Evolutionary conservation across 2,329 filamentous ascomycete genomes (phyloP).

Genomic region (Colletotrichum tofieldiae): DNA sequence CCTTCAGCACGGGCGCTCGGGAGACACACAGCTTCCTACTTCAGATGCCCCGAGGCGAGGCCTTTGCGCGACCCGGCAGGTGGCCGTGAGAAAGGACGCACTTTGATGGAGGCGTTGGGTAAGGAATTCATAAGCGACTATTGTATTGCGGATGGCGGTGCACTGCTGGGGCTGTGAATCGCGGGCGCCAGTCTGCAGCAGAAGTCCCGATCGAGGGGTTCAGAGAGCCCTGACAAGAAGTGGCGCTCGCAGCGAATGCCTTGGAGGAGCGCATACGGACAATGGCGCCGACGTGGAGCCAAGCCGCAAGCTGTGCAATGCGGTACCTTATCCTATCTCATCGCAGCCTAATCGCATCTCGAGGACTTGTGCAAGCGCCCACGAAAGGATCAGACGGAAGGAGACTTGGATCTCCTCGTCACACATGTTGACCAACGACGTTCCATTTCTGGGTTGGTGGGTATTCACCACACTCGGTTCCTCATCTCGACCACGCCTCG

Average conservation of each 20-base stretch:
- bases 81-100: not conserved
- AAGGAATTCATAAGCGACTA: conserved; percentile 8
- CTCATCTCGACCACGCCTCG: too few species aligned
- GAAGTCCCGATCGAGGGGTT: not conserved
- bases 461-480: not conserved
- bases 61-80: not conserved
- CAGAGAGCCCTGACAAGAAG: not conserved
- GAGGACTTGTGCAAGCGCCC: not conserved
- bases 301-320: not conserved
- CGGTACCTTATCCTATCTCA: not conserved
- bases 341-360: not conserved
- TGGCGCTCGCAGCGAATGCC: not conserved
- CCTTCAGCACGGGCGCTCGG: not conserved
- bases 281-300: not conserved
- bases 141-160: not conserved
- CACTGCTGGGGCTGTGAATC: conserved; percentile 26
- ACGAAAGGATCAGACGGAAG: not conserved
- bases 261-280: not conserved
- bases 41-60: not conserved
- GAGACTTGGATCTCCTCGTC: not conserved
- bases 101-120: not conserved
- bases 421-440: not conserved
- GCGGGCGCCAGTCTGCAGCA: conserved; percentile 2
- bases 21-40: conserved; percentile 4
- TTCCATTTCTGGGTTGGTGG: not conserved